Conservation (phyloP, 2,329 filamentous ascomycete species). For the Phialocephala sp. region DNA sequence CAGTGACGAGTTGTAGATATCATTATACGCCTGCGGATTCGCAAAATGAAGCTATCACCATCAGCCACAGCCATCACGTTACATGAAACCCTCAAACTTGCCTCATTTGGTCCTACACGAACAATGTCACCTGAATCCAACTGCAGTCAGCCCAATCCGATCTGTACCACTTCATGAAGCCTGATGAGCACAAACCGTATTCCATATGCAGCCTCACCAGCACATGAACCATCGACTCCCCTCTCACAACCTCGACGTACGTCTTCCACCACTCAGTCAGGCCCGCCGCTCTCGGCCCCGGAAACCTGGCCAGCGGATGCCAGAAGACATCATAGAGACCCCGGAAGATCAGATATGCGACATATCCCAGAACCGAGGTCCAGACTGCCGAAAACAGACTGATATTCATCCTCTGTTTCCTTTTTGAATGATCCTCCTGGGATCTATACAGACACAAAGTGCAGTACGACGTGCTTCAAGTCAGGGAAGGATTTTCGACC, state of each 20-base stretch:
- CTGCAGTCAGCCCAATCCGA: background rate
- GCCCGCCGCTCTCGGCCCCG: conserved; percentile 41
- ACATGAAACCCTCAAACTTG: background rate
- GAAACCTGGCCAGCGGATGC: conserved; percentile 41
- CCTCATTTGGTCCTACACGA: conserved; percentile 70
- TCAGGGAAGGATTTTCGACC: background rate
- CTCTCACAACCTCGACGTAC: conserved; percentile 33
- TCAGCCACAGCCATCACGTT: background rate
- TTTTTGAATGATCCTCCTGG: background rate
- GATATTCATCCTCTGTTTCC: background rate
- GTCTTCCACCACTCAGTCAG: conserved; percentile 39
- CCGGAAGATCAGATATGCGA: background rate
- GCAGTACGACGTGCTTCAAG: background rate
- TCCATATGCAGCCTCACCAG: conserved; percentile 43
- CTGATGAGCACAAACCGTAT: conserved; percentile 41
- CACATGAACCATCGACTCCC: conserved; percentile 30
- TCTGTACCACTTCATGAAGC: background rate
- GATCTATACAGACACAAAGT: background rate
- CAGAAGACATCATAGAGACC: conserved; percentile 30
- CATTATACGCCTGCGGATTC: conserved; percentile 48
- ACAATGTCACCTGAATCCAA: conserved; percentile 66
- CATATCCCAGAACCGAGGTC: background rate
- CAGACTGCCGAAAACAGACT: background rate
- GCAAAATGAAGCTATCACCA: conserved; percentile 48
- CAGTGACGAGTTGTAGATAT: conserved; percentile 50